A percentile compares a stretch with the other conserved stretches of the same genome.
Evolutionary conservation across 257 asterid species (phyloP).

Genomic region (Buddleja alternifolia): DNA sequence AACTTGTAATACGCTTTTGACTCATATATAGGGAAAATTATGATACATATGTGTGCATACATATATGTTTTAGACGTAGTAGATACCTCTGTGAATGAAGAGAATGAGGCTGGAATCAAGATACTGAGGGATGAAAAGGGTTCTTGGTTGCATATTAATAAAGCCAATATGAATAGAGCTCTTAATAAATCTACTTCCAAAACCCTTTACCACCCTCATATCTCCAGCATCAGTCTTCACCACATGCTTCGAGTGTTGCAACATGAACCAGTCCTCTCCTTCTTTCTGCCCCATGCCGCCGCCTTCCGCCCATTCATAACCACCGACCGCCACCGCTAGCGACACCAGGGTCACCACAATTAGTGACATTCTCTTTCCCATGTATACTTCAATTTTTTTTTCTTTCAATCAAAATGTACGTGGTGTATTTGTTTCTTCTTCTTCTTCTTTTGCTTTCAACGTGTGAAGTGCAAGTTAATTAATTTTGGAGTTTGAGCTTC

Average conservation of each 20-base stretch:
- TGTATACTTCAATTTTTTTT: no score
- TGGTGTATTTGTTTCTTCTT: no score
- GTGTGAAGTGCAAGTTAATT: no score
- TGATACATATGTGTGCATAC: no score
- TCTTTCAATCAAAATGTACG: no score
- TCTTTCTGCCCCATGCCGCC: constrained; percentile 29
- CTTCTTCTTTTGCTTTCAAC: no score
- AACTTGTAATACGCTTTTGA: no score
- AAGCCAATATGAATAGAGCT: constrained; percentile 70
- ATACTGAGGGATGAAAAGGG: constrained; percentile 84
- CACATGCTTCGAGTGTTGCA: constrained; percentile 58
- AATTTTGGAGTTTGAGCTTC: no score
- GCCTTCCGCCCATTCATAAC: constrained; percentile 22
- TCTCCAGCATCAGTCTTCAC: constrained; percentile 72
- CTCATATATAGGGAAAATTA: no score
- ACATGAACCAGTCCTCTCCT: constrained; percentile 49
- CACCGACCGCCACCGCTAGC: constrained; percentile 20
- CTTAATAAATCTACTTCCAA: constrained; percentile 26
- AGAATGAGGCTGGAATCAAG: constrained; percentile 74
- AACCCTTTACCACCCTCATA: constrained; percentile 63
- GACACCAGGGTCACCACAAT: no score
- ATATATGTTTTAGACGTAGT: no score
- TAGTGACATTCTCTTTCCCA: no score
- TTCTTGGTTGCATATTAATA: constrained; percentile 82
- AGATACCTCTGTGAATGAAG: constrained; percentile 78